Evolutionary conservation across 2,329 filamentous ascomycete species (phyloP).

Genomic region (Sclerotinia nivalis): DNA sequence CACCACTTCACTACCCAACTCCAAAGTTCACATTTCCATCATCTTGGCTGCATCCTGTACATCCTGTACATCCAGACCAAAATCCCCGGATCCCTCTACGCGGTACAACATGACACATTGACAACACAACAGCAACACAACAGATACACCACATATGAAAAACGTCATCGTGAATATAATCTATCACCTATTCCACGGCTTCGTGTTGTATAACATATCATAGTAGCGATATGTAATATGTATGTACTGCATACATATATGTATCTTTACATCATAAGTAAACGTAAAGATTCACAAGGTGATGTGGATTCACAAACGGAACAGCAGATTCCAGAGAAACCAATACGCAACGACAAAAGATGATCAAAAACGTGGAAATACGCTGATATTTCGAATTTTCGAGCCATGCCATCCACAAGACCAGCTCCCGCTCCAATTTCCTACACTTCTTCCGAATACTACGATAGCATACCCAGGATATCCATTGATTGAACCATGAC

Average conservation of each 20-base stretch:
- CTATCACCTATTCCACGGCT: not conserved
- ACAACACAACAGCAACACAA: not conserved
- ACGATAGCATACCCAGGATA: not conserved
- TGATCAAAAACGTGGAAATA: not conserved
- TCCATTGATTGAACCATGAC: not conserved
- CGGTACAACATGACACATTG: not conserved
- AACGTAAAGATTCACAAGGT: not conserved
- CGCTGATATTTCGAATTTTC: not conserved
- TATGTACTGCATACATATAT: not conserved
- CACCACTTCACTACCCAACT: no score
- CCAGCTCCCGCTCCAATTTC: not conserved
- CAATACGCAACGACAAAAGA: not conserved
- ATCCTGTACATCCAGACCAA: not conserved
- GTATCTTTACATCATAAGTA: not conserved
- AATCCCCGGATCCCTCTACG: not conserved
- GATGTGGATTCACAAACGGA: not conserved
- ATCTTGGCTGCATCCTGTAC: not conserved
- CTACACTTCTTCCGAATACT: not conserved
- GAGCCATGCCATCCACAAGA: not conserved
- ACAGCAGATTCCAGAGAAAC: not conserved
- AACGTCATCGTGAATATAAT: constrained; percentile 1
- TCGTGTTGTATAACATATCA: not conserved
- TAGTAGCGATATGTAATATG: not conserved
- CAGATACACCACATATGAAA: no score
- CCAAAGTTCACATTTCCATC: not conserved